A percentile compares a stretch with the other conserved stretches of the same genome.
Evolutionary conservation across 2,329 filamentous ascomycete species (phyloP).

Genomic region (Neopestalotiopsis sp.): DNA sequence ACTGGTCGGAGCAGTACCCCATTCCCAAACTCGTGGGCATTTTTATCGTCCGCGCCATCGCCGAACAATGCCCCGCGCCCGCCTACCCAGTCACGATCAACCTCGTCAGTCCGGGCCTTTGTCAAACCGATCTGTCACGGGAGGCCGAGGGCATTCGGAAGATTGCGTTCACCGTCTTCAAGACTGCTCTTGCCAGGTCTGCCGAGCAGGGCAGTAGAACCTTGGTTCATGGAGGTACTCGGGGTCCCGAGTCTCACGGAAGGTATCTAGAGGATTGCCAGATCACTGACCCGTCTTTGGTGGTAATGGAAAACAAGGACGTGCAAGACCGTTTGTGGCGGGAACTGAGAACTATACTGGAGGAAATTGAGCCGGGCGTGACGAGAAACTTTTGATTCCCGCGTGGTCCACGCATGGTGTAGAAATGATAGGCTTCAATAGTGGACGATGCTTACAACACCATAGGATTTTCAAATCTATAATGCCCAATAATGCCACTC

Average conservation of each 20-base stretch:
- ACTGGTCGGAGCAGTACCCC: conserved; percentile 29
- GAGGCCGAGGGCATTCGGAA: conserved; percentile 30
- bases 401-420: not conserved
- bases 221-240: conserved; percentile 42
- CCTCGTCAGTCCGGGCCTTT: conserved; percentile 58
- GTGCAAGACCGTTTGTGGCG: conserved; percentile 47
- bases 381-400: conserved; percentile 10
- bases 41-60: conserved; percentile 31
- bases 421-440: no score
- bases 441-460: no score
- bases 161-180: conserved; percentile 31
- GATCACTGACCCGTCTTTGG: conserved; percentile 36
- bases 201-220: conserved; percentile 55
- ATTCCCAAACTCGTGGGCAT: conserved; percentile 40
- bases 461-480: no score
- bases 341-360: conserved; percentile 47
- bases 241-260: conserved; percentile 50
- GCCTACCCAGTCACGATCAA: conserved; percentile 51
- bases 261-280: conserved; percentile 47
- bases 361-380: conserved; percentile 45
- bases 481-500: no score
- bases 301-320: conserved; percentile 45
- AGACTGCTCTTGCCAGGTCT: conserved; percentile 44
- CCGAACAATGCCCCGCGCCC: conserved; percentile 18
- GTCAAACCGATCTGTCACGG: conserved; percentile 51